Percentiles rank a stretch among this genome's conserved stretches.
Evolutionary conservation across 192 early-diverging fungal species (phyloP).

Genomic region (Entomortierella chlamydospora): DNA sequence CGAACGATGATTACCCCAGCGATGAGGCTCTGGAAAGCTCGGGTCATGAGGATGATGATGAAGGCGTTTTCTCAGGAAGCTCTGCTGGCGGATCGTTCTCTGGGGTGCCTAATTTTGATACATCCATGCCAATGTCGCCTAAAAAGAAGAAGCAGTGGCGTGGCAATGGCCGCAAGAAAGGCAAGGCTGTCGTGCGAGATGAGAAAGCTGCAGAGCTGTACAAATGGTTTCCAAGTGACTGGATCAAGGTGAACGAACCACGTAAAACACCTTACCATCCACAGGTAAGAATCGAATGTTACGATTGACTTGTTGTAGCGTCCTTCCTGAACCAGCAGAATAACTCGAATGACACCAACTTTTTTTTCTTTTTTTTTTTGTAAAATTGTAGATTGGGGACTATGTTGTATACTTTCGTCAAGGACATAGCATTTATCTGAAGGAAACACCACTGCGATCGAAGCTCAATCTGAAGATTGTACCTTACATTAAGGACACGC

Average conservation of each 20-base stretch:
- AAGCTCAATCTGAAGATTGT: conserved; percentile 39
- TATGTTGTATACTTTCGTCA: conserved; percentile 56
- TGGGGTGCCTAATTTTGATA: conserved; percentile 7
- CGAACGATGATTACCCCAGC: conserved; percentile 49
- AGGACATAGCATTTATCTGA: conserved; percentile 46
- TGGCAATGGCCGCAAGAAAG: conserved; percentile 52
- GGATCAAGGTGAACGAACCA: conserved; percentile 47
- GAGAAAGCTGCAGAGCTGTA: conserved; percentile 24
- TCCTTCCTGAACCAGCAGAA: too few species aligned
- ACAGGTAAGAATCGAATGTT: conserved; percentile 20
- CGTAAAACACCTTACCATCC: conserved; percentile 52
- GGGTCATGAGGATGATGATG: conserved; percentile 49
- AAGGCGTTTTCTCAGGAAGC: conserved; percentile 48
- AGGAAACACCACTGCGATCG: conserved; percentile 48
- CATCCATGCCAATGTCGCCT: conserved; percentile 13
- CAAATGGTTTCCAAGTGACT: conserved; percentile 35
- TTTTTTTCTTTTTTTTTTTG: too few species aligned
- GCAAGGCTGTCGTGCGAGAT: conserved; percentile 42
- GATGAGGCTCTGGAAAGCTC: conserved; percentile 35
- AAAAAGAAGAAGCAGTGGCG: conserved; percentile 45
- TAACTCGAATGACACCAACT: too few species aligned
- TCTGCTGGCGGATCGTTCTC: conserved; percentile 45
- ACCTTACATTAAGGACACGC: conserved; percentile 35
- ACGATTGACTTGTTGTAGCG: neutral
- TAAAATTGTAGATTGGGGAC: conserved; percentile 32